A percentile compares a stretch with the other conserved stretches of the same genome.
Evolutionary conservation across 768 basidiomycete genomes (phyloP).

Genomic region (Ramaria sp.): DNA sequence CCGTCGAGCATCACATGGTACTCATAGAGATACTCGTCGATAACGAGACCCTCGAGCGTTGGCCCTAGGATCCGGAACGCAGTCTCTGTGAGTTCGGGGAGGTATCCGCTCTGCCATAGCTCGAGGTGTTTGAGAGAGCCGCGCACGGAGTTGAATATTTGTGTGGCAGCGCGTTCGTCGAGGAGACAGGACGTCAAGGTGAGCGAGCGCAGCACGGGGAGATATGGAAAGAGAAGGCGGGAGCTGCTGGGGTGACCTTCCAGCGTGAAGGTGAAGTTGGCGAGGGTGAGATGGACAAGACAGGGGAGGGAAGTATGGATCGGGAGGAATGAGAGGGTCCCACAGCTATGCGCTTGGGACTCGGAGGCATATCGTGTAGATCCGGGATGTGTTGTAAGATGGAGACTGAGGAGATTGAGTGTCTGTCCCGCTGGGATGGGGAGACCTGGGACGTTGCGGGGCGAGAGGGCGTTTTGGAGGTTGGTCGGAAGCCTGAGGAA

Average conservation of each 20-base stretch:
- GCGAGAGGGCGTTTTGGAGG: background rate
- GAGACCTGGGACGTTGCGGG: background rate
- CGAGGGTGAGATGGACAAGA: background rate
- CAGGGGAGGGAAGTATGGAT: background rate
- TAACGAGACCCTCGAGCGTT: background rate
- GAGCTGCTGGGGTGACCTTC: background rate
- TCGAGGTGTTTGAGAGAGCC: background rate
- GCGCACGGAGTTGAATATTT: background rate
- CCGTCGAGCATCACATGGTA: background rate
- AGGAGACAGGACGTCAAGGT: background rate
- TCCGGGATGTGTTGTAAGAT: background rate
- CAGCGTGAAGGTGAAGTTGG: background rate
- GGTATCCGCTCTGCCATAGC: constrained; percentile 1
- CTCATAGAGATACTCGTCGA: background rate
- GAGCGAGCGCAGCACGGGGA: background rate
- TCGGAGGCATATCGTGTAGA: background rate
- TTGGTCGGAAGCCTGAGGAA: background rate
- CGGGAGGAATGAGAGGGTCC: background rate
- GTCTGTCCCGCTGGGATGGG: background rate
- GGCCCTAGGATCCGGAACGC: background rate
- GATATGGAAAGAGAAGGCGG: background rate
- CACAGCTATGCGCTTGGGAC: background rate
- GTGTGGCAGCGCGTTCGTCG: background rate
- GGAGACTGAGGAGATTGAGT: background rate
- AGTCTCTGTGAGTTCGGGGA: background rate